Base-by-base conservation (phyloP, 768 basidiomycete species). In the Pholiota conissans region DNA sequence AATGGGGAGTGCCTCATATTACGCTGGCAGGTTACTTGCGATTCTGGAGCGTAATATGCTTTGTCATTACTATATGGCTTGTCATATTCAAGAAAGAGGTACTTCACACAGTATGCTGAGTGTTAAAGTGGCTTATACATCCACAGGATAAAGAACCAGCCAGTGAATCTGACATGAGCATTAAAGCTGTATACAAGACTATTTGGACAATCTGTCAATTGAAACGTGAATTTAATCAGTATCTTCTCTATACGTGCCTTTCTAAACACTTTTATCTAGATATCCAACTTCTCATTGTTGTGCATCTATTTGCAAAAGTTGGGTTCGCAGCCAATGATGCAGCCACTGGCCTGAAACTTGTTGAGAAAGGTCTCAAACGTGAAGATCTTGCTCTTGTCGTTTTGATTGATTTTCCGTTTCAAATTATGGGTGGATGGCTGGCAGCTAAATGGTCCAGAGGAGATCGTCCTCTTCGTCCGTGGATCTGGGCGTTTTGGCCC, bases 331-430 rank as follows among this genome's bases (percentile, higher is more conserved):
- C 93, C 24, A 93, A 94, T 73, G 97, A 98, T 46, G 89, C 93
- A 5, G 91, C 88, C 11, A 94, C 93, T 3, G 86, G 84, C 22
- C 81, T 98, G 42, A 99, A 99, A 69, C 84, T 98, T 75, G 90
- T 99, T 40, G 97, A 99, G 72, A 98, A 98, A 68, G 97, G 97
- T 1, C 80, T 99, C 53, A 90, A 87, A 57, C 89, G 95, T 37
- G 97, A 98, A 76, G 97, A 99, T 65, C 81, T 98, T 35, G 95
- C 97, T n/a, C 79, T 95, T 14, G 90, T 93, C 3, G 95, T 96
- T 42, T 84, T 98, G 35, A 89, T 98, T 62, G 97, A 99, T 72
- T 98, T 98, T 64, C 97, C 97, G 2, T 96, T 97, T 75, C 95
- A 98, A 77, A 93, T 99, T 50, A 68, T 91, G 56, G 95, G 93